Evolutionary conservation across 1,284 basidiomycete species (phyloP).

Genomic region (Ganoderma meredithae): DNA sequence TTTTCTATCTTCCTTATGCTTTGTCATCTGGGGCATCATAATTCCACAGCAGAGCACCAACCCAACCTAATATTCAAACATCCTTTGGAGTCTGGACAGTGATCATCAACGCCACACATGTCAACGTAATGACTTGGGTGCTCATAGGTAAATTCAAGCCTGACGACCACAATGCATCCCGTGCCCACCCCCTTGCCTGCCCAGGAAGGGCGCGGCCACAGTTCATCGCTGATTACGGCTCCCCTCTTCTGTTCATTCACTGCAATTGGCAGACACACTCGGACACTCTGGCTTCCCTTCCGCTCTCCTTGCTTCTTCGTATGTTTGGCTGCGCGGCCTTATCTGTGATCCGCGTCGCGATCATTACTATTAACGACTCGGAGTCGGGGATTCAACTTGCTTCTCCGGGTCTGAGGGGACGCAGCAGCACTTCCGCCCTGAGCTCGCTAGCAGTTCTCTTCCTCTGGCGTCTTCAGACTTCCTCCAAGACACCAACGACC

Average conservation of each 20-base stretch:
- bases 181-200: neutral
- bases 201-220: neutral
- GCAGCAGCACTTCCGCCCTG: neutral
- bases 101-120: neutral
- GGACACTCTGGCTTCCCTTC: neutral
- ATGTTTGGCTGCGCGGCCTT: neutral
- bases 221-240: neutral
- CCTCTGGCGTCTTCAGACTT: neutral
- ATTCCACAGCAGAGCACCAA: neutral
- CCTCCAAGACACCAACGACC: neutral
- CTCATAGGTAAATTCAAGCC: neutral
- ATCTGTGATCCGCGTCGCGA: neutral
- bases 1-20: too few relatives aligned
- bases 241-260: neutral
- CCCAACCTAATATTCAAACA: neutral
- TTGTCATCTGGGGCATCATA: too few relatives aligned
- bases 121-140: neutral
- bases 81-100: neutral
- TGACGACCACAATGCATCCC: neutral
- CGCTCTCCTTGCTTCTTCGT: neutral
- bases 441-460: neutral
- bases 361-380: conserved; percentile 10
- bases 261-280: neutral
- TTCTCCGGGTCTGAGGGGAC: neutral
- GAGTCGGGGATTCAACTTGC: conserved; percentile 1